Evolutionary conservation across 192 early-diverging fungal species (phyloP).

Genomic region (Coemansia interrupta): DNA sequence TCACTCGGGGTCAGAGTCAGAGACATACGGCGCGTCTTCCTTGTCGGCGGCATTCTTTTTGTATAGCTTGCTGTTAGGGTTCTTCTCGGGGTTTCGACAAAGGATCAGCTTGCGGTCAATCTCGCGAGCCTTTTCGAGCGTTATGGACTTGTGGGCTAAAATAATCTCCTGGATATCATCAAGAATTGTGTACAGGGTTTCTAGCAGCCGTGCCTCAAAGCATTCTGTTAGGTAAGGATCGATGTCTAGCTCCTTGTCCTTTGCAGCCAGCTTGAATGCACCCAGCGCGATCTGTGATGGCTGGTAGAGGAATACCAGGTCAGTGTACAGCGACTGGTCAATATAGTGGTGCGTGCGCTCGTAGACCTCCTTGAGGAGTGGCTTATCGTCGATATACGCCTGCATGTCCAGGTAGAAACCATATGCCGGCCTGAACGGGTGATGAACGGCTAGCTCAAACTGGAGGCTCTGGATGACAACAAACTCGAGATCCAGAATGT

Average conservation of each 20-base stretch:
- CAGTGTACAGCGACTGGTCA: constrained; percentile 63
- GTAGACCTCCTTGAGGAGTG: constrained; percentile 46
- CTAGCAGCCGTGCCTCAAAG: constrained; percentile 44
- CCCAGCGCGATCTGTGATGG: constrained; percentile 74
- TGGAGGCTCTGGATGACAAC: constrained; percentile 67
- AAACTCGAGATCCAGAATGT: constrained; percentile 65
- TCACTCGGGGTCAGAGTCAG: constrained; percentile 33
- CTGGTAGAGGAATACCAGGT: constrained; percentile 71
- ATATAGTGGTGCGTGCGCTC: constrained; percentile 56
- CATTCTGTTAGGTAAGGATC: constrained; percentile 49
- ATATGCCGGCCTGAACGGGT: constrained; percentile 66
- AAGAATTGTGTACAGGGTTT: constrained; percentile 50
- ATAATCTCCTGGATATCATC: constrained; percentile 55
- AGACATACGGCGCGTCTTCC: constrained; percentile 36
- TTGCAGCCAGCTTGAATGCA: constrained; percentile 59
- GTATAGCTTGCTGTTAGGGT: constrained; percentile 63
- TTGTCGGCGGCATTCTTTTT: constrained; percentile 35
- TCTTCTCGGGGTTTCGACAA: constrained; percentile 73
- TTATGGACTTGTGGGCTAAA: constrained; percentile 31
- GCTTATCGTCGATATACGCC: constrained; percentile 25
- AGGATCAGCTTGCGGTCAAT: constrained; percentile 63
- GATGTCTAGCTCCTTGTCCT: constrained; percentile 56
- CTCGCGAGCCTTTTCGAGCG: constrained; percentile 53
- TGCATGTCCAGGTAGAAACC: constrained; percentile 76
- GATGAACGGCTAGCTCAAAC: constrained; percentile 72